phyloP scores from a whole-genome alignment of 2,329 filamentous ascomycete species.

The Xylaria sp. region DNA sequence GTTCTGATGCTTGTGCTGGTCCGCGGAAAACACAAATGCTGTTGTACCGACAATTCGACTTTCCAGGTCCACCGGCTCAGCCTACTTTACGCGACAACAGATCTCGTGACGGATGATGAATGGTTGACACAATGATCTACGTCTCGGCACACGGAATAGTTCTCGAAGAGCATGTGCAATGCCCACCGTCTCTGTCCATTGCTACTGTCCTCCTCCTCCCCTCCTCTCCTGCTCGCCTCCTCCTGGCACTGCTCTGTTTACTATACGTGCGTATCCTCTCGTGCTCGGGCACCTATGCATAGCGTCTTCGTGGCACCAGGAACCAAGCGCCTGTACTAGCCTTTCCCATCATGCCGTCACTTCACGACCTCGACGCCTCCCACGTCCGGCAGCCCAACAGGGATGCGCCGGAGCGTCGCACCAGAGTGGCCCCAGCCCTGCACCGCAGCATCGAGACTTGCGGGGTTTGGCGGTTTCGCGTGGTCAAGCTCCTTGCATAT shows the following conservation, averaged over 20 bases:
- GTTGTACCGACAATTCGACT: background rate
- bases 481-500: slow-evolving; percentile 37
- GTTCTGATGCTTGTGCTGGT: background rate
- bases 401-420: slow-evolving; percentile 31
- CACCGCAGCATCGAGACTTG: slow-evolving; percentile 32
- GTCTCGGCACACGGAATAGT: slow-evolving; percentile 27
- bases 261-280: background rate
- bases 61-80: background rate
- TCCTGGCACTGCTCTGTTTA: background rate
- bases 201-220: background rate
- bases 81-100: slow-evolving; percentile 1
- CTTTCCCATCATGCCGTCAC: slow-evolving; percentile 19
- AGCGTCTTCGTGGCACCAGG: slow-evolving; percentile 35
- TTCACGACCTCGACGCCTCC: slow-evolving; percentile 16
- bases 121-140: slow-evolving; percentile 27
- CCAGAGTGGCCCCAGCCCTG: slow-evolving; percentile 33
- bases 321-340: slow-evolving; percentile 14
- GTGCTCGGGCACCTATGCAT: slow-evolving; percentile 38
- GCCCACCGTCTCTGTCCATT: slow-evolving; percentile 1
- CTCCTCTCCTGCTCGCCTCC: background rate
- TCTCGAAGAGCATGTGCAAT: slow-evolving; percentile 25
- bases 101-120: slow-evolving; percentile 32
- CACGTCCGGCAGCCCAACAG: slow-evolving; percentile 23
- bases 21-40: slow-evolving; percentile 3
- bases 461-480: slow-evolving; percentile 35